A percentile compares a stretch with the other conserved stretches of the same genome.
Evolutionary conservation across 176 grass and related monocot species (phyloP).

Genomic region (Luzula sylvatica): DNA sequence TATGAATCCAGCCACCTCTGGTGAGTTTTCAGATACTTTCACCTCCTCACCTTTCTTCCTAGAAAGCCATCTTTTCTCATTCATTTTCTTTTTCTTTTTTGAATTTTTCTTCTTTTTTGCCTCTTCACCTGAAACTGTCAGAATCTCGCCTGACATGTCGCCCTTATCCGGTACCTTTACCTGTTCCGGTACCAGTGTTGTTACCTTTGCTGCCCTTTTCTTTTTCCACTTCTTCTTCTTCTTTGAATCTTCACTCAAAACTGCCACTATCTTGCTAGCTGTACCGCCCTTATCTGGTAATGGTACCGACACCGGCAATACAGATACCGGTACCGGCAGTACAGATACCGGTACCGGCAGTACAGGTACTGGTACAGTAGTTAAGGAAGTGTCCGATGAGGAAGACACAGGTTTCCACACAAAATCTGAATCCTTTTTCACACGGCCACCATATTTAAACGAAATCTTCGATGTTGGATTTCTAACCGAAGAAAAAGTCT

Average conservation of each 20-base stretch:
- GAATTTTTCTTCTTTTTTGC: not conserved
- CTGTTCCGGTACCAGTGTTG: not conserved
- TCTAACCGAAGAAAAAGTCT: not conserved
- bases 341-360: too few relatives aligned
- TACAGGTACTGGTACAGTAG: not conserved
- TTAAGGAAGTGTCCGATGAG: not conserved
- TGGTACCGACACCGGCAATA: not conserved
- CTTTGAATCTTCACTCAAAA: not conserved
- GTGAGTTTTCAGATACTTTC: not conserved
- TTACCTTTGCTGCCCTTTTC: too few relatives aligned
- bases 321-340: too few relatives aligned
- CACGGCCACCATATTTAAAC: not conserved
- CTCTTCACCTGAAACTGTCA: not conserved
- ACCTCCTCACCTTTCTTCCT: not conserved
- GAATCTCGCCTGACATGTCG: not conserved
- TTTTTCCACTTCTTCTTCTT: too few relatives aligned
- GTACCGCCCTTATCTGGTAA: not conserved
- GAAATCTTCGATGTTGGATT: not conserved
- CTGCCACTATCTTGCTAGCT: not conserved
- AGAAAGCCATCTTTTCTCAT: not conserved
- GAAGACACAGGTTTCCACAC: conserved; percentile 3
- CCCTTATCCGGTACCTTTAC: not conserved
- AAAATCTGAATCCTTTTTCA: not conserved
- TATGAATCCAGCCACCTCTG: not conserved
- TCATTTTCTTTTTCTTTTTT: not conserved